Conservation (phyloP, 2,329 filamentous ascomycete genomes). For the Plenodomus biglobosus region DNA sequence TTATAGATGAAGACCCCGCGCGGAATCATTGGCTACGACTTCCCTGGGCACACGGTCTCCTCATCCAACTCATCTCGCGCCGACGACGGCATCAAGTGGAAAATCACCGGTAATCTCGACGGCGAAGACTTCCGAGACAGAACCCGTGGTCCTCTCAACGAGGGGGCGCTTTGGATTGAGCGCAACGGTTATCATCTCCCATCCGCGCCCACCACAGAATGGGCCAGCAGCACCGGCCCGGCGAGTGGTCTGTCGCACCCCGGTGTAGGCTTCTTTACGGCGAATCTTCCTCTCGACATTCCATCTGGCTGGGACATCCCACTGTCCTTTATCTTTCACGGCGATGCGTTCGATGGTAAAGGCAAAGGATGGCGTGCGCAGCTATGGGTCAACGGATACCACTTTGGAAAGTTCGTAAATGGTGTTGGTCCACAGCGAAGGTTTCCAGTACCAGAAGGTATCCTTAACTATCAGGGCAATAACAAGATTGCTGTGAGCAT, state of each 20-base stretch:
- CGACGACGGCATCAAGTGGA: constrained; percentile 56
- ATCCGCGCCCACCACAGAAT: constrained; percentile 37
- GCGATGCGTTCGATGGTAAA: constrained; percentile 41
- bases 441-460: constrained; percentile 71
- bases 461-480: constrained; percentile 67
- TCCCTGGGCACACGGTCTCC: constrained; percentile 50
- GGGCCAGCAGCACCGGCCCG: constrained; percentile 42
- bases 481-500: constrained; percentile 68
- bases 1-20: constrained; percentile 61
- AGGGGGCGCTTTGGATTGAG: constrained; percentile 64
- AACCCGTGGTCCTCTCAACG: constrained; percentile 64
- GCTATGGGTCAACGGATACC: constrained; percentile 73
- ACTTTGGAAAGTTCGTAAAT: constrained; percentile 66
- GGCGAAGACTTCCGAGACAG: constrained; percentile 62
- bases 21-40: constrained; percentile 61
- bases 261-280: constrained; percentile 60
- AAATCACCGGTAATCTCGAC: constrained; percentile 66
- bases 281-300: constrained; percentile 57
- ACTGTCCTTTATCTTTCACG: constrained; percentile 57
- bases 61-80: constrained; percentile 9
- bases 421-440: constrained; percentile 70
- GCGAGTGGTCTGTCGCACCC: constrained; percentile 51
- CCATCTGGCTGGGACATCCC: constrained; percentile 61
- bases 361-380: constrained; percentile 56
- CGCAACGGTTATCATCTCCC: constrained; percentile 64